Percentiles rank a stretch among this genome's conserved stretches.
Evolutionary conservation across 2,329 filamentous ascomycete genomes (phyloP).

Genomic region (Colletotrichum filicis): DNA sequence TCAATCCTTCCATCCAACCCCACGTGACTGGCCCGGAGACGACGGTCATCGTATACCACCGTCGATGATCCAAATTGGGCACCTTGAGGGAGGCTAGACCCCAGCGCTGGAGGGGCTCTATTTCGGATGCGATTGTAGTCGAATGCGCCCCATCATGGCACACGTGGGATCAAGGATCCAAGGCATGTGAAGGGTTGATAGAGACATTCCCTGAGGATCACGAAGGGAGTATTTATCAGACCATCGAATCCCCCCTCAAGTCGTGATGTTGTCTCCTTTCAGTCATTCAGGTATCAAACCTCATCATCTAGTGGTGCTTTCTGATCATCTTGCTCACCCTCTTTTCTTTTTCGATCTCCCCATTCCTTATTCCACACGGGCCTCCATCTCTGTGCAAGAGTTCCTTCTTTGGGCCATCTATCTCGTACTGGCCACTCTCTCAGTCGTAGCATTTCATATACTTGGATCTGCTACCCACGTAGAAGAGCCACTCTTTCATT

Average conservation of each 20-base stretch:
- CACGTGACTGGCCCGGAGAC: conserved; percentile 7
- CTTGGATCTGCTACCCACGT: neutral
- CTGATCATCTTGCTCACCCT: neutral
- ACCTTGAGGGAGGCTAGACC: neutral
- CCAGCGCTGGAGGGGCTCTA: conserved; percentile 12
- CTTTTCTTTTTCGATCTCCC: conserved; percentile 1
- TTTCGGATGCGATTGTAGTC: conserved; percentile 5
- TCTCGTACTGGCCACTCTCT: neutral
- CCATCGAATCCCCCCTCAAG: conserved; percentile 14
- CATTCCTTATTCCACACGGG: conserved; percentile 15
- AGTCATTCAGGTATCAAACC: neutral
- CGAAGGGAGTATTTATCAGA: conserved; percentile 19
- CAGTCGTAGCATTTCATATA: neutral
- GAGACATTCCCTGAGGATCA: conserved; percentile 16
- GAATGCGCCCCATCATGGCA: neutral
- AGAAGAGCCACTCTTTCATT: neutral
- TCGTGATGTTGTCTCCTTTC: conserved; percentile 11
- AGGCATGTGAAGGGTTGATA: conserved; percentile 9
- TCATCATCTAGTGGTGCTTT: neutral
- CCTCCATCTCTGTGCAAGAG: neutral
- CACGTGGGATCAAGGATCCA: neutral
- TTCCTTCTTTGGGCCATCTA: conserved; percentile 1
- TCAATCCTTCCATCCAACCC: neutral
- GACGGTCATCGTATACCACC: neutral
- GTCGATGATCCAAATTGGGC: neutral